These are phyloP conservation scores for Fusarium continuum DNA, from an alignment of 2,329 filamentous ascomycete species.

Conservation along the genomic window DNA sequence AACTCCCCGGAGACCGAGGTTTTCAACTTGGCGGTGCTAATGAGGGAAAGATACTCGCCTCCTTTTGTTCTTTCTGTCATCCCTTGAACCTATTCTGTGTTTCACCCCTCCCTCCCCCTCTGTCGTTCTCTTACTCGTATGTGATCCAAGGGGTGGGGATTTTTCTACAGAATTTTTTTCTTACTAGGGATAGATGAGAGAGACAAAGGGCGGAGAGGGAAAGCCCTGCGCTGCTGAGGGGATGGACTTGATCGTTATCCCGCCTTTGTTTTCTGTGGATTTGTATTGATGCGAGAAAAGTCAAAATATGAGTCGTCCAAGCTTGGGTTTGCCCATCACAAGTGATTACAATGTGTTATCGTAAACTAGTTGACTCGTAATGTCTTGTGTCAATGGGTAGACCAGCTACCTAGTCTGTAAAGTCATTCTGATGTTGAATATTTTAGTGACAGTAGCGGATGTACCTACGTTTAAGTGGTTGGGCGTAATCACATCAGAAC, in stretches of 20 bases:
- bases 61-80: conserved; percentile 41
- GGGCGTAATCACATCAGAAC: not conserved
- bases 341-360: conserved; percentile 34
- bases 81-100: not conserved
- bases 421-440: not conserved
- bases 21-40: conserved; percentile 79
- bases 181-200: not conserved
- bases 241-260: conserved; percentile 91
- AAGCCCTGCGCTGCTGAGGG: conserved; percentile 94
- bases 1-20: conserved; percentile 48
- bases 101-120: too few relatives aligned
- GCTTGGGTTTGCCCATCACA: conserved; percentile 32
- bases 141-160: conserved; percentile 17
- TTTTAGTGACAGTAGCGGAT: too few relatives aligned
- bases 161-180: not conserved
- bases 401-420: not conserved
- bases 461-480: not conserved
- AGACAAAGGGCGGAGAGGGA: conserved; percentile 71
- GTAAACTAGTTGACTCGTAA: not conserved
- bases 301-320: conserved; percentile 41
- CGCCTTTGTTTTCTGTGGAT: conserved; percentile 52
- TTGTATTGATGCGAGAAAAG: conserved; percentile 42
- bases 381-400: not conserved
- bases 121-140: conserved; percentile 27
- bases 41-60: conserved; percentile 98